Percentiles rank a stretch among this genome's conserved stretches.
Evolutionary conservation across 2,329 filamentous ascomycete genomes (phyloP).

Genomic region (Tolypocladium ophioglossoides): DNA sequence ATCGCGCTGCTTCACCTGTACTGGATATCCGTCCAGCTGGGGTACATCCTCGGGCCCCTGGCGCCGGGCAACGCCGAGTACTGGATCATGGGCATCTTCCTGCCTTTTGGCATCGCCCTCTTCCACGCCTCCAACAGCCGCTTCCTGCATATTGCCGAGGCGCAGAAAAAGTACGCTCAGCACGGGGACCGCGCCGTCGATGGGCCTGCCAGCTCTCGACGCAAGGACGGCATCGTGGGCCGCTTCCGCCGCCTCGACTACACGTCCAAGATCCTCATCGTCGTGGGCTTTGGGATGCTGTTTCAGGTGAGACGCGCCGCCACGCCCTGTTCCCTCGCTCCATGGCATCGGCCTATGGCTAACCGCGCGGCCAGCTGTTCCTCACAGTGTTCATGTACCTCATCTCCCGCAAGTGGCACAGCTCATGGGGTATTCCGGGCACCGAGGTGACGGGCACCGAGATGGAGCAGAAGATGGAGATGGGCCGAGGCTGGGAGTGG

Average conservation of each 20-base stretch:
- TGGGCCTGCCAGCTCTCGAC: slow-evolving; percentile 5
- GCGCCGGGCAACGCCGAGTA: slow-evolving; percentile 42
- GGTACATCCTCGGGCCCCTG: slow-evolving; percentile 23
- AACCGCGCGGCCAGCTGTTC: slow-evolving; percentile 32
- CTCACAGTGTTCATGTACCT: slow-evolving; percentile 48
- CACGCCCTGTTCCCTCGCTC: neutral
- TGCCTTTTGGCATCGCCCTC: slow-evolving; percentile 53
- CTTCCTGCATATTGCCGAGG: slow-evolving; percentile 45
- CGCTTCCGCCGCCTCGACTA: slow-evolving; percentile 26
- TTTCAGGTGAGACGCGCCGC: slow-evolving; percentile 33
- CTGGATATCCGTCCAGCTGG: slow-evolving; percentile 27
- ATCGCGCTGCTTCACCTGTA: slow-evolving; percentile 29
- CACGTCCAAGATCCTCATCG: slow-evolving; percentile 32
- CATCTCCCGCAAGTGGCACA: slow-evolving; percentile 52
- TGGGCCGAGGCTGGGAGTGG: slow-evolving; percentile 53
- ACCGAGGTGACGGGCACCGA: slow-evolving; percentile 46
- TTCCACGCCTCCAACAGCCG: slow-evolving; percentile 54
- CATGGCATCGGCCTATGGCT: neutral
- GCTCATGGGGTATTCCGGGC: slow-evolving; percentile 46
- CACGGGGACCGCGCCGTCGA: neutral
- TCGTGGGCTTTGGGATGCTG: slow-evolving; percentile 43
- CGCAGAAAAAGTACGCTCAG: slow-evolving; percentile 27
- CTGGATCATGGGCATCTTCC: slow-evolving; percentile 55
- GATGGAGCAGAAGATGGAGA: slow-evolving; percentile 33
- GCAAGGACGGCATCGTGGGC: slow-evolving; percentile 12